phyloP scores from a whole-genome alignment of 1,284 basidiomycete genomes.

The Irpex lacteus region DNA sequence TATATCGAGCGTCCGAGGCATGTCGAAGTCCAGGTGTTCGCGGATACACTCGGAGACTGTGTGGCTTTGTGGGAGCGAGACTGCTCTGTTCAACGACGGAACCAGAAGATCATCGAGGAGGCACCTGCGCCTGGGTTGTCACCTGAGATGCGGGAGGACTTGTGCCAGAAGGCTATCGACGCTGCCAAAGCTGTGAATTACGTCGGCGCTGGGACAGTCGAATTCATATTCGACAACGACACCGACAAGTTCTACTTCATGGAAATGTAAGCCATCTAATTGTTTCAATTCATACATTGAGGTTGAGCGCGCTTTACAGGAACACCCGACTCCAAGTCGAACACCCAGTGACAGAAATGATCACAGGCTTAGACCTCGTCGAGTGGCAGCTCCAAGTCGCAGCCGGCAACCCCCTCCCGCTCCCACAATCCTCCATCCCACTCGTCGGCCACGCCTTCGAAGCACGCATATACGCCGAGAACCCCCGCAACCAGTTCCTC shows the following conservation, averaged over 20 bases:
- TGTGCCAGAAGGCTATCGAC: slow-evolving; percentile 86
- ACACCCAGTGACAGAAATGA: slow-evolving; percentile 95
- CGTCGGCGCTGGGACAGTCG: slow-evolving; percentile 89
- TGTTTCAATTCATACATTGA: neutral
- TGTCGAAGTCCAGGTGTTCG: slow-evolving; percentile 90
- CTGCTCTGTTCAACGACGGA: slow-evolving; percentile 91
- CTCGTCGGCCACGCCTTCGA: slow-evolving; percentile 93
- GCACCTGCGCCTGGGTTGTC: slow-evolving; percentile 90
- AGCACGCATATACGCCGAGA: slow-evolving; percentile 96
- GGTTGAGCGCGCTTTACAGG: slow-evolving; percentile 39
- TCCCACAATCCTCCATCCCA: slow-evolving; percentile 75
- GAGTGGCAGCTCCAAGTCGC: slow-evolving; percentile 92
- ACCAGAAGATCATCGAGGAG: slow-evolving; percentile 96
- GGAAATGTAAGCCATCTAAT: slow-evolving; percentile 70
- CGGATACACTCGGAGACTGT: slow-evolving; percentile 71
- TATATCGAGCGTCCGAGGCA: slow-evolving; percentile 84
- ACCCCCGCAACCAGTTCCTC: slow-evolving; percentile 89
- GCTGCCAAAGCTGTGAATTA: slow-evolving; percentile 91
- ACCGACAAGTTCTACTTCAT: slow-evolving; percentile 86
- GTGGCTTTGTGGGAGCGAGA: slow-evolving; percentile 93
- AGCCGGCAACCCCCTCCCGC: slow-evolving; percentile 82
- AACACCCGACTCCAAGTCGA: slow-evolving; percentile 93
- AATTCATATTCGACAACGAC: slow-evolving; percentile 93
- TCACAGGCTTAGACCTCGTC: slow-evolving; percentile 89
- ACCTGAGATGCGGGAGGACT: slow-evolving; percentile 70